Evolutionary conservation across 495 filamentous ascomycete species (phyloP).

Genomic region (Lepraria neglecta): DNA sequence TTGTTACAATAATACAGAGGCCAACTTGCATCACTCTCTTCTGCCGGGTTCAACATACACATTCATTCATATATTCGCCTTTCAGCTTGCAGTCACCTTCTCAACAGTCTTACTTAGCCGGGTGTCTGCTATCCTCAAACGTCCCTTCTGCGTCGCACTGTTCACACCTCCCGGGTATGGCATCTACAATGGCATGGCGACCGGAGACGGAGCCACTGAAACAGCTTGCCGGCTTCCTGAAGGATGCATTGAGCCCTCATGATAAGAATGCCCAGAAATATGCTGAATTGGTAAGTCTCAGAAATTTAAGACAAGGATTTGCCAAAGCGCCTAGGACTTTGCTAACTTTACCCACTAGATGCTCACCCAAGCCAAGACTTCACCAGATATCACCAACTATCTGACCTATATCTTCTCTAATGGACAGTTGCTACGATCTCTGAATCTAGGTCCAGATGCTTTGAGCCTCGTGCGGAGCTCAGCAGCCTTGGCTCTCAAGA

Average conservation of each 20-base stretch:
- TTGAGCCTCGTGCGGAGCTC: constrained; percentile 73
- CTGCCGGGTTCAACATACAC: background rate
- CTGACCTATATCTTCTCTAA: constrained; percentile 84
- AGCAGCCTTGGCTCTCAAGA: constrained; percentile 91
- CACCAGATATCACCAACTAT: constrained; percentile 95
- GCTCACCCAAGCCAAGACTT: constrained; percentile 83
- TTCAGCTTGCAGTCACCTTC: background rate
- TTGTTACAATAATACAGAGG: background rate
- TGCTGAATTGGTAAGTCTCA: constrained; percentile 56
- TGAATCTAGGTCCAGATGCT: constrained; percentile 50
- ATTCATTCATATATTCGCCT: constrained; percentile 2
- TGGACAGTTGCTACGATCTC: constrained; percentile 49
- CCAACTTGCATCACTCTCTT: background rate
- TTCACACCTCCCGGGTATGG: background rate
- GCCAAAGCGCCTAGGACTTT: background rate
- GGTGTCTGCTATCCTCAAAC: background rate
- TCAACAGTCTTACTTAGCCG: too few species aligned
- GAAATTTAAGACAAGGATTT: constrained; percentile 22
- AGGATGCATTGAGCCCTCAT: constrained; percentile 82
- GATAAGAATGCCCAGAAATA: constrained; percentile 73
- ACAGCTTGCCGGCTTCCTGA: constrained; percentile 82
- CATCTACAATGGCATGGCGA: constrained; percentile 75
- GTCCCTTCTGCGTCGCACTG: background rate
- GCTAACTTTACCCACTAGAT: constrained; percentile 51
- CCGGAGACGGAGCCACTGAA: constrained; percentile 77